phyloP scores from a whole-genome alignment of 2,329 filamentous ascomycete species.

The Nannizzia gypsea region DNA sequence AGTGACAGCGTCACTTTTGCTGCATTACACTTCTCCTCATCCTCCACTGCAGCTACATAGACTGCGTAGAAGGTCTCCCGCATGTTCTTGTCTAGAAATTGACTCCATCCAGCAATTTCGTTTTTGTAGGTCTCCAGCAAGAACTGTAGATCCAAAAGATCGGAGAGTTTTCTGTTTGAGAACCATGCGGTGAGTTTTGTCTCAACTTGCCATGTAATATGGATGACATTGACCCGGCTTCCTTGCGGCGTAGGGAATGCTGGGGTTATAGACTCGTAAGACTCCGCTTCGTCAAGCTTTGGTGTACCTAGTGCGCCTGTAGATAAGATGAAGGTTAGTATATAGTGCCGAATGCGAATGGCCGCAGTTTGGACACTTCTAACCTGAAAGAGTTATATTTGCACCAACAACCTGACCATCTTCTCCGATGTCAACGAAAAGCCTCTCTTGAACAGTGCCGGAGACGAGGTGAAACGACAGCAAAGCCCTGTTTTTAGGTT shows the following conservation, averaged over 20 bases:
- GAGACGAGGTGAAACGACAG: background rate
- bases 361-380: background rate
- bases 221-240: constrained; percentile 7
- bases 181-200: constrained; percentile 8
- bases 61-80: constrained; percentile 8
- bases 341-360: background rate
- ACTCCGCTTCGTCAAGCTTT: background rate
- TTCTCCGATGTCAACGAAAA: background rate
- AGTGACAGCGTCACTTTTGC: background rate
- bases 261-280: constrained; percentile 8
- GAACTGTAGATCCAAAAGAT: constrained; percentile 7
- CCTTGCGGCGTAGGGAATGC: constrained; percentile 9
- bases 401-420: background rate
- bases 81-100: constrained; percentile 5
- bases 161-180: constrained; percentile 6
- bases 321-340: background rate
- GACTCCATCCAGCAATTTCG: constrained; percentile 7
- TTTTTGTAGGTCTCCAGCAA: constrained; percentile 5
- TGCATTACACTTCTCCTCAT: background rate
- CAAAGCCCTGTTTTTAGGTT: background rate
- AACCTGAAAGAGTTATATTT: background rate
- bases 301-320: background rate
- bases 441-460: background rate
- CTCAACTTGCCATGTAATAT: constrained; percentile 7
- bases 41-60: background rate